These are phyloP conservation scores for Cercospora beticola DNA, from an alignment of 2,329 filamentous ascomycete species.

Conservation along the genomic window DNA sequence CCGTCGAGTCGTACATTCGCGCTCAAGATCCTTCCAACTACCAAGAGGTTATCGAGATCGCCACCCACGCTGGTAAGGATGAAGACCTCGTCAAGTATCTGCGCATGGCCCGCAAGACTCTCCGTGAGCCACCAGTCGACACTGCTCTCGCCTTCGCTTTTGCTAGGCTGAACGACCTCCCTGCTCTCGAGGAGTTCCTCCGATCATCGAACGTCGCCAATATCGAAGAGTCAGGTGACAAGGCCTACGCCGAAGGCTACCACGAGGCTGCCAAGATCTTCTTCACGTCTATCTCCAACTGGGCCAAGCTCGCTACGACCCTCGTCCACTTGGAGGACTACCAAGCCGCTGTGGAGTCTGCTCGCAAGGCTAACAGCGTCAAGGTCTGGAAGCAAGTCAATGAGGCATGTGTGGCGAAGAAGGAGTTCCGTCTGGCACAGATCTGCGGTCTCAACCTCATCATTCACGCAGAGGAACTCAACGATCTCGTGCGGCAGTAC, in stretches of 20 bases:
- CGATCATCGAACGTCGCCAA: constrained; percentile 91
- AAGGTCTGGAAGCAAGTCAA: constrained; percentile 99
- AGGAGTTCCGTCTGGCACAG: constrained; percentile 97
- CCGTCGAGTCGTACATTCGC: constrained; percentile 96
- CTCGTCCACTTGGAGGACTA: constrained; percentile 97
- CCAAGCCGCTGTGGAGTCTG: constrained; percentile 95
- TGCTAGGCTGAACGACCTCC: constrained; percentile 84
- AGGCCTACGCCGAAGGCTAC: constrained; percentile 90
- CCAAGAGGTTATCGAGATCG: constrained; percentile 92
- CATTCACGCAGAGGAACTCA: constrained; percentile 92
- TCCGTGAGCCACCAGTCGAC: constrained; percentile 89
- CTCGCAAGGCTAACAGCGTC: constrained; percentile 97
- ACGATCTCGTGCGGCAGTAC: constrained; percentile 92
- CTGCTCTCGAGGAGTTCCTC: constrained; percentile 94
- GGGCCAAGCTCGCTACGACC: constrained; percentile 97
- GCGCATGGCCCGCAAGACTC: constrained; percentile 94
- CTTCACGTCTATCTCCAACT: constrained; percentile 97
- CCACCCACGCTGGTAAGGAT: constrained; percentile 93
- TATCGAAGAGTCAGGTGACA: constrained; percentile 94
- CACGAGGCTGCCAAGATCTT: constrained; percentile 99
- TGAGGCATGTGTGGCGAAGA: constrained; percentile 92
- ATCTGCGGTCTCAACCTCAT: constrained; percentile 98
- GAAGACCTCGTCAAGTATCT: constrained; percentile 96
- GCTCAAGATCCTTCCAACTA: constrained; percentile 92
- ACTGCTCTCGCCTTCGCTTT: constrained; percentile 92